phyloP scores from a whole-genome alignment of 768 basidiomycete species.

The Trametes cinnabarina region DNA sequence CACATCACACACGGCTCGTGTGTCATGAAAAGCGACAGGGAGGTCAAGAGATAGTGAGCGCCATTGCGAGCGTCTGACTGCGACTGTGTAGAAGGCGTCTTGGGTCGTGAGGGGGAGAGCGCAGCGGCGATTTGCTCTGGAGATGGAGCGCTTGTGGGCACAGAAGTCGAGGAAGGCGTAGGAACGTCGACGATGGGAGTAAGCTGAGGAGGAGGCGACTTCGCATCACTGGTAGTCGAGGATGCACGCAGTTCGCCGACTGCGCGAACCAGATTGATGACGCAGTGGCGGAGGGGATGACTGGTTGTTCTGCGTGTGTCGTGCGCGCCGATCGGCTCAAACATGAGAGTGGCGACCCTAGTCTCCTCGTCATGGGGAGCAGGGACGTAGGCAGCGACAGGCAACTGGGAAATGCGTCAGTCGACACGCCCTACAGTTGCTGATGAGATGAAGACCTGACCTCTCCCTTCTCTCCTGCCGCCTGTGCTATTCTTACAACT shows the following conservation, averaged over 20 bases:
- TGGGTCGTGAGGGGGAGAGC: background rate
- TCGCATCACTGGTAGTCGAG: background rate
- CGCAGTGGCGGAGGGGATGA: slow-evolving; percentile 86
- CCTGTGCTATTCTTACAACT: slow-evolving; percentile 49
- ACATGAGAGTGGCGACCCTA: slow-evolving; percentile 14
- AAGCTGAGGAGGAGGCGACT: slow-evolving; percentile 3
- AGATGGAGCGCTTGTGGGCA: background rate
- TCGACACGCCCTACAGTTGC: too few relatives aligned
- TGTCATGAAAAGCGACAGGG: slow-evolving; percentile 79
- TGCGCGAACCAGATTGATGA: slow-evolving; percentile 69
- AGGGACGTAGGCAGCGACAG: slow-evolving; percentile 73
- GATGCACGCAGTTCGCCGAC: slow-evolving; percentile 56
- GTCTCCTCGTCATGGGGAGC: slow-evolving; percentile 42
- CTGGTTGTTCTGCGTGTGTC: slow-evolving; percentile 68
- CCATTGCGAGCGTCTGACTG: slow-evolving; percentile 45
- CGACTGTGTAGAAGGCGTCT: slow-evolving; percentile 10
- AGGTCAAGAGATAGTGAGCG: slow-evolving; percentile 84
- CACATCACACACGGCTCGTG: slow-evolving; percentile 99
- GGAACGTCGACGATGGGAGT: slow-evolving; percentile 1
- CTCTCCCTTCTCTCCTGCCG: slow-evolving; percentile 53
- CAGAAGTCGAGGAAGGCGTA: background rate
- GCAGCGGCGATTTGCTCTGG: slow-evolving; percentile 11
- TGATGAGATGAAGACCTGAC: slow-evolving; percentile 34
- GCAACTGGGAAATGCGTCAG: slow-evolving; percentile 46
- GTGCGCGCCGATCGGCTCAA: slow-evolving; percentile 46